Evolutionary conservation across 2,329 filamentous ascomycete genomes (phyloP), one percentile per base, ranked within the genome.

Genomic region (Teratosphaeria pseudoeucalypti): DNA sequence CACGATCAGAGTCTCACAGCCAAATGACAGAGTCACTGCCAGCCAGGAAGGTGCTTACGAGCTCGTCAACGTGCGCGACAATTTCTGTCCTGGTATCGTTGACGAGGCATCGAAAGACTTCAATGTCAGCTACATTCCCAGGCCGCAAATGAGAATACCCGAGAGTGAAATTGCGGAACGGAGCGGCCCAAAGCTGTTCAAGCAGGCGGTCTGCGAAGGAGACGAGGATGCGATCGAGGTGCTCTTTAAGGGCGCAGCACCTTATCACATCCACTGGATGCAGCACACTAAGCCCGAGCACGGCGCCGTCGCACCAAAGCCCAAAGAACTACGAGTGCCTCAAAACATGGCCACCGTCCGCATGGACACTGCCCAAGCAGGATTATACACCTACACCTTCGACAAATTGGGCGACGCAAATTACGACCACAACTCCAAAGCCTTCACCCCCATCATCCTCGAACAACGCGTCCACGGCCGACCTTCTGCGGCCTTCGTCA

Each of bases 181-280:
- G 16, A 69, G 80, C 39, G 77, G 79, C 16, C 77, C 79, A 32
- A 79, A 80, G 37, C 88, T 86, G 70, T 72, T 85, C 66, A 95
- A 95, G 74, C 82, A 85, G 52, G 86, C 92, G 62, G 87, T 99
- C 34, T 99, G 94, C 70, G 92, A 99, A 76, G 92, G 92, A 34
- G 92, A 97, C 62, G 88, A 96, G 68, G 92, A 96, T 72, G 85
- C 86, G 3, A 85, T 96, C 58, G 91, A 96, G 68, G 78, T 99
- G 57, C 81, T 82, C 52, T 81, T 99, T 62, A 83, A 83, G 71
- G 92, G 89, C 58, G 82, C 86, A 56, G 83, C 92, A 39, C 94
- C 94, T 1, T 97, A 88, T 72, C 85, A 87, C 65, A 81, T 95
- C 55, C 83, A 89, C 64, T 97, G 96, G 71, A 85, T 91, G 65